Evolutionary conservation across 2,329 filamentous ascomycete species (phyloP).

Genomic region (Rutstroemia sp.): DNA sequence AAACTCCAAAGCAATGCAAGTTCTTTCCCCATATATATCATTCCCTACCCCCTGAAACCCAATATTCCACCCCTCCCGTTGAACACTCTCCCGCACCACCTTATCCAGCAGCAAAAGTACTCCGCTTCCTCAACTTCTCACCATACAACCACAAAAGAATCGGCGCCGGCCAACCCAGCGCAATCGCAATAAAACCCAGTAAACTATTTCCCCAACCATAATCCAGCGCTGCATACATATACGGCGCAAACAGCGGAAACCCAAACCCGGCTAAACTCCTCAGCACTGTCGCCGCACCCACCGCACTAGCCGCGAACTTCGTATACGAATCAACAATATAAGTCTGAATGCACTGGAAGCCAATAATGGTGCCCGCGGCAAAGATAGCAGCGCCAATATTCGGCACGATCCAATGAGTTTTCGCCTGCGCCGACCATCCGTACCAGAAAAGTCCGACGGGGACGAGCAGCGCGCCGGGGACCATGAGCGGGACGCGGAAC

Average conservation of each 20-base stretch:
- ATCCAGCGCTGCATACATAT: constrained; percentile 26
- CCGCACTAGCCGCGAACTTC: constrained; percentile 30
- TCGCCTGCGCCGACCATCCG: constrained; percentile 47
- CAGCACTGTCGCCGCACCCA: constrained; percentile 32
- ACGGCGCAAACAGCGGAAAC: constrained; percentile 25
- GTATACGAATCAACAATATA: constrained; percentile 47
- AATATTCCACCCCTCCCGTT: no score
- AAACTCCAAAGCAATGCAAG: no score
- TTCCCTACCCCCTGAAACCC: no score
- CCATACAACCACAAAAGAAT: constrained; percentile 37
- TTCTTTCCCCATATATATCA: no score
- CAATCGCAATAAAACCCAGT: constrained; percentile 43
- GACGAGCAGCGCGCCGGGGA: constrained; percentile 45
- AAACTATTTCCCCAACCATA: constrained; percentile 44
- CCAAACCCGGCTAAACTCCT: constrained; percentile 25
- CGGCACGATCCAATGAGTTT: constrained; percentile 48
- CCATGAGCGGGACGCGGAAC: constrained; percentile 54
- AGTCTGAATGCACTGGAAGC: constrained; percentile 33
- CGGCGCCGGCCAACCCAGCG: constrained; percentile 42
- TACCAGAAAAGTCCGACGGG: constrained; percentile 51
- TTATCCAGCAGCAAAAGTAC: constrained; percentile 34
- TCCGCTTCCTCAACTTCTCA: constrained; percentile 31
- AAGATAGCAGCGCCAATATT: constrained; percentile 48
- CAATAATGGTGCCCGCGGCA: constrained; percentile 37
- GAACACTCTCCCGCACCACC: background rate